A percentile compares a stretch with the other conserved stretches of the same genome.
Conservation (phyloP, 306 rosid species). For the cucumber (Cucumis sativus) region Cucumber_9930_V3 NC_026659.2:30896501-30897000, state of each 20-base stretch:
- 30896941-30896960: background rate
- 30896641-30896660: background rate
- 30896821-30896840: no score
- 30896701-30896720: background rate
- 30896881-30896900: background rate
- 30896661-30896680: background rate
- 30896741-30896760: background rate
- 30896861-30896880: background rate
- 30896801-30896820: no score
- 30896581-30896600: background rate
- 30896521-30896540: slow-evolving; percentile 52
- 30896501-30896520: slow-evolving; percentile 97
- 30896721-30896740: background rate
- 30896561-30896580: slow-evolving; percentile 12
- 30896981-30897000: background rate
- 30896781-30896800: no score
- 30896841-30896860: no score
- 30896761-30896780: no score
- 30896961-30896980: background rate
- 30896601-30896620: no score
- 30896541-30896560: slow-evolving; percentile 85
- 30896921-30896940: background rate
- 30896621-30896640: background rate
- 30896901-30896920: background rate
- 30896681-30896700: background rate